Evolutionary conservation across 805 yeast genomes (phyloP), one percentile per base, ranked within the genome.

Genomic region (Sungouiozyma intestinalis): DNA sequence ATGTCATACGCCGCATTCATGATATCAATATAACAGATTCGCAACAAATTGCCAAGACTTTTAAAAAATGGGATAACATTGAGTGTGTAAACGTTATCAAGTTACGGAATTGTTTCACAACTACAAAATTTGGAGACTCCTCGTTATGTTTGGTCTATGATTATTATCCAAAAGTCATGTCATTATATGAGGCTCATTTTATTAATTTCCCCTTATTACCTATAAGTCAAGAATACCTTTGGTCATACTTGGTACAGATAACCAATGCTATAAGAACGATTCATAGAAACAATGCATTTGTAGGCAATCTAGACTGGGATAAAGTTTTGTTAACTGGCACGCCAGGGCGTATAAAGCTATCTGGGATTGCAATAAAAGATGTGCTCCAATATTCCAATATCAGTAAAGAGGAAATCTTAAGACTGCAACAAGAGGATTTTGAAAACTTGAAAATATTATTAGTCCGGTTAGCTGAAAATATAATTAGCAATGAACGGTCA

Each of bases 141-240:
- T 79, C 92, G 1, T 68, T 92, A 43, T 72, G 86, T 35, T 66
- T 87, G 36, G 81, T 84, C 3, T 85, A 86, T 62, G 97, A 90
- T 55, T 92, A 77, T 59, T 84, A 73, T 60, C 97, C 98, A 18
- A 68, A 77, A 46, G 73, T 94, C 1, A 66, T 67, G 42, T 83
- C 94, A 1, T 64, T 90, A 38, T 66, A 69, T 43, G 95, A 86
- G 46, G 69, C 72, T 16, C 92, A 85, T 64, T 69, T 77, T 49
- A 67, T 70, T 38, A 52, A 54, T 41, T 52, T 52, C 44, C 60
- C 58, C 9, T 38, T 49, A 15, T 48, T 45, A 16, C 54, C 57
- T 9, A 48, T 84, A 2, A 77, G 81, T 0, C 87, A 81, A 55
- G 74, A 76, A 7, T 55, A 75, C 9, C 61, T 90, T 37, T 86